Evolutionary conservation across 2,329 filamentous ascomycete genomes (phyloP), one percentile per base, ranked within the genome.

Genomic region (Metarhizium anisopliae): DNA sequence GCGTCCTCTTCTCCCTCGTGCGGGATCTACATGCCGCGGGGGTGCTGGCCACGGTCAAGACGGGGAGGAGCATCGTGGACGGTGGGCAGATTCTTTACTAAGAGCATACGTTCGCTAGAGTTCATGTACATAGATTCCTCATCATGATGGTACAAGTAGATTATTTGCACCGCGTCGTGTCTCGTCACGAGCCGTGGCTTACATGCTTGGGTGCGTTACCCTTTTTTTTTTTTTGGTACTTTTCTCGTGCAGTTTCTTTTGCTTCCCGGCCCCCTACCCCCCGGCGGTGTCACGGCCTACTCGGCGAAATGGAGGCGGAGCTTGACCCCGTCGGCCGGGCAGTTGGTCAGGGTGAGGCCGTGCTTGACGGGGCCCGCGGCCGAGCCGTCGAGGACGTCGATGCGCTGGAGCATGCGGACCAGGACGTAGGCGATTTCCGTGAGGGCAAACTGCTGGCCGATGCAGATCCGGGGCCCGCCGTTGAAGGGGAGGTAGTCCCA

Each of bases 1-100:
- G 79, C 0, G 72, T 85, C 70, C 61, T 85, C 30, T 79, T 78
- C 47, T 74, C 72, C 47, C 64, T 85, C 52, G 77, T 81, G 2
- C 68, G 75, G 52, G 77, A 80, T 47, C 58, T 85, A 55, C 72
- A 77, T 1, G 67, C 67, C 30, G 74, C 70, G 16, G 80, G 80
- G 0, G 70, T 83, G 3, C 20, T 83, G 47, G 70, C 69, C 50
- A 60, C 72, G 3, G 77, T 75, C 2, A 65, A 70, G 62, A 66
- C 73, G 2, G 80, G 80, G 1, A 62, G 63, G 7, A 63, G 63
- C 6, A 58, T 69, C 32, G 43, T 56, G 1, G 25, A 20, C 11
- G 67, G 67, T 0, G 63, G 60, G 3, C 62, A 63, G 38, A 47
- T 69, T 10, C 52, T 68, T 47, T 54, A 43, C n/a, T 29, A 30